Conservation (phyloP, 2,329 filamentous ascomycete genomes). For the Colletotrichum aenigma region DNA sequence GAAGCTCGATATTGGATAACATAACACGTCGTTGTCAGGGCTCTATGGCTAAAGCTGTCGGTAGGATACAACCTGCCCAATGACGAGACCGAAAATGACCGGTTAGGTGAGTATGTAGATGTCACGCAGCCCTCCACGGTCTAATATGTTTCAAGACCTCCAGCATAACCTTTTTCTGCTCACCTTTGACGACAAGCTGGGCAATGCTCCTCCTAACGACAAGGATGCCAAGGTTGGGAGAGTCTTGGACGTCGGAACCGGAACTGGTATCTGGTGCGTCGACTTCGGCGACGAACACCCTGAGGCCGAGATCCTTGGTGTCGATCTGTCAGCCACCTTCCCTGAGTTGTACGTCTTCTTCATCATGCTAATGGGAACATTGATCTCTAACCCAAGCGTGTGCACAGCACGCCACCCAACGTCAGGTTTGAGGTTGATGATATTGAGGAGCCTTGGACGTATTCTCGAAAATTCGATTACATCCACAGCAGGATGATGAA, state of each 20-base stretch:
- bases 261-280: slow-evolving; percentile 48
- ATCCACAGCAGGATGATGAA: slow-evolving; percentile 1
- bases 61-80: not conserved
- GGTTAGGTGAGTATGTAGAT: not conserved
- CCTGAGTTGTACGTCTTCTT: slow-evolving; percentile 30
- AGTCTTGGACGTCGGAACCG: slow-evolving; percentile 51
- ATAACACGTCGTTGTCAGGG: not conserved
- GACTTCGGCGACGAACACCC: slow-evolving; percentile 38
- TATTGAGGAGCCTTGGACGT: slow-evolving; percentile 35
- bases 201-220: slow-evolving; percentile 25
- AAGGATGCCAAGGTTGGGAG: slow-evolving; percentile 24
- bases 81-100: not conserved
- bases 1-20: not conserved
- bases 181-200: slow-evolving; percentile 34
- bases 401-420: slow-evolving; percentile 35
- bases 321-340: slow-evolving; percentile 45
- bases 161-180: slow-evolving; percentile 38
- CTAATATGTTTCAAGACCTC: slow-evolving; percentile 26
- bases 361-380: too few relatives aligned
- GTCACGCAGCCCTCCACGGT: not conserved
- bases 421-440: slow-evolving; percentile 46
- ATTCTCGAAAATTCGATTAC: slow-evolving; percentile 12
- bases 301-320: slow-evolving; percentile 31
- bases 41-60: not conserved
- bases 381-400: too few relatives aligned